Conservation (phyloP, 768 basidiomycete genomes). For the Pisolithus orientalis region DNA sequence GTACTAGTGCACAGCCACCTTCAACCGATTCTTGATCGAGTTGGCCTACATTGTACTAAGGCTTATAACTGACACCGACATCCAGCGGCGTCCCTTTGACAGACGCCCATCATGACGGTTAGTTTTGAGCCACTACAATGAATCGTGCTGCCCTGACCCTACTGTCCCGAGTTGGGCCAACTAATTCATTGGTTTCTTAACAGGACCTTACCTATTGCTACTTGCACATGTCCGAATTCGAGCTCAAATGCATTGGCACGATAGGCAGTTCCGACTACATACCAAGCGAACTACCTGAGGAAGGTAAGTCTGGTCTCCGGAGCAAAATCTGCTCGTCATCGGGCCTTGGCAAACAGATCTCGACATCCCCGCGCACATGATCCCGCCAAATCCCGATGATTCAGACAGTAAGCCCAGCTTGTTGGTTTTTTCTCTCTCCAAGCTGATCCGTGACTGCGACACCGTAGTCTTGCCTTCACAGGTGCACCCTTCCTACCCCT, state of each 20-base stretch:
- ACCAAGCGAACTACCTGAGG: conserved; percentile 69
- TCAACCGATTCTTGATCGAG: too few relatives aligned
- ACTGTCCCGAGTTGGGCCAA: background rate
- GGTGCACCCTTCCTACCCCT: conserved; percentile 86
- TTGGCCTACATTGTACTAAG: too few relatives aligned
- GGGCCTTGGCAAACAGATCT: conserved; percentile 44
- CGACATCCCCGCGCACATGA: conserved; percentile 73
- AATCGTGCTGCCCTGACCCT: background rate
- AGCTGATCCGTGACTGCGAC: conserved; percentile 5
- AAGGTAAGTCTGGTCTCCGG: conserved; percentile 42
- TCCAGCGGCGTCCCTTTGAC: too few relatives aligned
- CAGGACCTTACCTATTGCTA: conserved; percentile 86
- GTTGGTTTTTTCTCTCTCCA: background rate
- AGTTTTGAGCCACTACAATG: too few relatives aligned
- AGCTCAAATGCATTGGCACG: conserved; percentile 75
- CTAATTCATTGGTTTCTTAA: background rate
- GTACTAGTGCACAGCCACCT: too few relatives aligned
- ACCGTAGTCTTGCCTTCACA: conserved; percentile 70
- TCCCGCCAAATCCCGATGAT: conserved; percentile 86
- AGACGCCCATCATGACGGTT: too few relatives aligned
- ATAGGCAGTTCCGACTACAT: conserved; percentile 73
- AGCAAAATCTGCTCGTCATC: background rate
- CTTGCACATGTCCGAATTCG: conserved; percentile 77
- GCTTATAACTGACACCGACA: too few relatives aligned
- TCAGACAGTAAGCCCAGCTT: conserved; percentile 57